phyloP scores from a whole-genome alignment of 148 eudicot species.

The Tetragonia tetragonoides region DNA sequence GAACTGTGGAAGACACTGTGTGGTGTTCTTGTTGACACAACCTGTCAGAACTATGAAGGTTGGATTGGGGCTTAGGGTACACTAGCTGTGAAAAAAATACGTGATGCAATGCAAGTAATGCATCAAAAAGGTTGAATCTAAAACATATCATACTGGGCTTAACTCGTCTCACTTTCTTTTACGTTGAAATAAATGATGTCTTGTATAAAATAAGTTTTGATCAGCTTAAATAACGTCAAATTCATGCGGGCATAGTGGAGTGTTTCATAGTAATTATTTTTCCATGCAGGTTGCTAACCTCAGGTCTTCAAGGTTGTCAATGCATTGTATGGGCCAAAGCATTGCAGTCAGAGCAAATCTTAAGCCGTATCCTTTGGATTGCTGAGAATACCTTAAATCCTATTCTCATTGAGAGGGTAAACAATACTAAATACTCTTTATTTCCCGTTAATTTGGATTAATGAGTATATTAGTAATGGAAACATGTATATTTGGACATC shows the following conservation, averaged over 20 bases:
- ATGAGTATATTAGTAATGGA: background rate
- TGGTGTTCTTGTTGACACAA: too few relatives aligned
- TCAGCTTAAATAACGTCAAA: background rate
- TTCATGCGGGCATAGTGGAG: background rate
- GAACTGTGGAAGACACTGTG: too few relatives aligned
- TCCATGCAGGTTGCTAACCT: slow-evolving; percentile 59
- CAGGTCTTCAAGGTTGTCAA: slow-evolving; percentile 76
- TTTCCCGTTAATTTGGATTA: background rate
- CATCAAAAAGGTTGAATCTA: too few relatives aligned
- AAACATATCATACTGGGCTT: too few relatives aligned
- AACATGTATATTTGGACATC: background rate
- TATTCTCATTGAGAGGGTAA: slow-evolving; percentile 79
- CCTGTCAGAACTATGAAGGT: too few relatives aligned
- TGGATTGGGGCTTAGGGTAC: too few relatives aligned
- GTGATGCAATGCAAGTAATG: too few relatives aligned
- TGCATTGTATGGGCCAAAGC: slow-evolving; percentile 67
- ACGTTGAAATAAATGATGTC: background rate
- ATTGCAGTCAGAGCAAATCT: slow-evolving; percentile 57
- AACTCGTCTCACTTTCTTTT: background rate
- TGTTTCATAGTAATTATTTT: background rate
- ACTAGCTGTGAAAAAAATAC: too few relatives aligned
- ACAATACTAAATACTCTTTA: background rate
- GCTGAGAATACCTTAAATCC: slow-evolving; percentile 81
- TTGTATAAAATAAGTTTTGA: background rate
- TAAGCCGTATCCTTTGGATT: slow-evolving; percentile 83